A percentile compares a stretch with the other conserved stretches of the same genome.
Evolutionary conservation across 1,284 basidiomycete genomes (phyloP).

Genomic region (Puccinia novopanici): DNA sequence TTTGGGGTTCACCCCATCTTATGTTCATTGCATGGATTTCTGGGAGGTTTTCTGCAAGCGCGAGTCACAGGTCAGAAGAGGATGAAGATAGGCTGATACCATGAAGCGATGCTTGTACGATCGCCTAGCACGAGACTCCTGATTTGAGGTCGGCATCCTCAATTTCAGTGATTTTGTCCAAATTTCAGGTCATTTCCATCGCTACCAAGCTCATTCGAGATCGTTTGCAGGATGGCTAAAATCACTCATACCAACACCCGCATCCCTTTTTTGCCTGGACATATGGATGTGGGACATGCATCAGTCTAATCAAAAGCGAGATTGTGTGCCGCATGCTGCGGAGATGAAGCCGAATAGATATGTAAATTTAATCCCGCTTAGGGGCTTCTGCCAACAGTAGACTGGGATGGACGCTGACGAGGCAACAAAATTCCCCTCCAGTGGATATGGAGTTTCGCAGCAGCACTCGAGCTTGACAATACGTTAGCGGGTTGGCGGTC

Average conservation of each 20-base stretch:
- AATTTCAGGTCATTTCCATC: not conserved
- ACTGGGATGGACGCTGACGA: slow-evolving; percentile 1
- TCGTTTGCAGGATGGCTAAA: not conserved
- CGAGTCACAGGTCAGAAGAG: not conserved
- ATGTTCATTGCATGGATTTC: not conserved
- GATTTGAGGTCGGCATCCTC: not conserved
- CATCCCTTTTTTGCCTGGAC: not conserved
- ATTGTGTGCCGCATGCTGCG: not conserved
- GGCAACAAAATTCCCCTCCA: not conserved
- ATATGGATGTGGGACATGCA: no score
- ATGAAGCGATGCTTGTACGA: not conserved
- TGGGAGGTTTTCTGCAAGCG: not conserved
- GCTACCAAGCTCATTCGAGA: not conserved
- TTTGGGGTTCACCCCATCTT: slow-evolving; percentile 8
- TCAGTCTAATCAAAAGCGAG: not conserved
- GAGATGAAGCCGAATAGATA: not conserved
- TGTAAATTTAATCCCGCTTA: not conserved
- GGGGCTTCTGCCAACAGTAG: not conserved
- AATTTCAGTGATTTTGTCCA: not conserved
- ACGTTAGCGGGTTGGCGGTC: not conserved
- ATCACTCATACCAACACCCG: not conserved
- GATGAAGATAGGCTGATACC: not conserved
- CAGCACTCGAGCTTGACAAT: not conserved
- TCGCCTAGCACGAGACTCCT: slow-evolving; percentile 13
- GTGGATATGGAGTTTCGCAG: not conserved